These are phyloP conservation scores for Komagataella pseudopastoris DNA, from an alignment of 805 yeast species.

Conservation along the genomic window DNA sequence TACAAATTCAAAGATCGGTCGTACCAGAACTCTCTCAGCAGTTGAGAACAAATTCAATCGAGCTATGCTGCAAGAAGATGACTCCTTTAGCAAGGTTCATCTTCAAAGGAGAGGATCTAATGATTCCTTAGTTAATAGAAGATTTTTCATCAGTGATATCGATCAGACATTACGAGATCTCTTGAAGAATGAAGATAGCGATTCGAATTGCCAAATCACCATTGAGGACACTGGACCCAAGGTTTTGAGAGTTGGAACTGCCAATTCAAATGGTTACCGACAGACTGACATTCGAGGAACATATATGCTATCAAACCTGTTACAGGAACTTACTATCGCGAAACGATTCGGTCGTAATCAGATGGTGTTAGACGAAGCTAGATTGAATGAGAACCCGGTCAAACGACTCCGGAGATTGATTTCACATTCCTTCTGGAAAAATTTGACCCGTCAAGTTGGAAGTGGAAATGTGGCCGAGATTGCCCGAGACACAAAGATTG, in stretches of 20 bases:
- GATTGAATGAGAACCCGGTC: slow-evolving; percentile 83
- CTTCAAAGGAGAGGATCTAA: slow-evolving; percentile 37
- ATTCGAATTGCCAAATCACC: slow-evolving; percentile 71
- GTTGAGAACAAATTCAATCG: slow-evolving; percentile 6
- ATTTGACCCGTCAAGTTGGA: slow-evolving; percentile 60
- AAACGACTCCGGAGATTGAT: slow-evolving; percentile 62
- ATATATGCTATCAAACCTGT: slow-evolving; percentile 72
- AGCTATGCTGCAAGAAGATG: slow-evolving; percentile 1
- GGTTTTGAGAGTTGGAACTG: slow-evolving; percentile 69
- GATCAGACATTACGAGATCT: slow-evolving; percentile 59
- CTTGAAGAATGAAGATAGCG: slow-evolving; percentile 72
- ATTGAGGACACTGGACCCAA: slow-evolving; percentile 79
- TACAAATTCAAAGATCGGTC: slow-evolving; percentile 25
- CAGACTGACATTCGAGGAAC: slow-evolving; percentile 73
- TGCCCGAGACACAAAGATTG: slow-evolving; percentile 69
- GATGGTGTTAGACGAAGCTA: slow-evolving; percentile 68
- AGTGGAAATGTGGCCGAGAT: slow-evolving; percentile 47
- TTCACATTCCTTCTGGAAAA: slow-evolving; percentile 66
- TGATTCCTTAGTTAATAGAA: slow-evolving; percentile 26
- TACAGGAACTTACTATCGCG: slow-evolving; percentile 85
- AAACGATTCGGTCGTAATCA: slow-evolving; percentile 66
- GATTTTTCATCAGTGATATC: slow-evolving; percentile 64
- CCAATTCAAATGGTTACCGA: slow-evolving; percentile 70
- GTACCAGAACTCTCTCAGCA: slow-evolving; percentile 40
- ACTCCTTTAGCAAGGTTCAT: slow-evolving; percentile 3